Conservation (phyloP, 306 rosid species). For the Quercus mongolica region DNA sequence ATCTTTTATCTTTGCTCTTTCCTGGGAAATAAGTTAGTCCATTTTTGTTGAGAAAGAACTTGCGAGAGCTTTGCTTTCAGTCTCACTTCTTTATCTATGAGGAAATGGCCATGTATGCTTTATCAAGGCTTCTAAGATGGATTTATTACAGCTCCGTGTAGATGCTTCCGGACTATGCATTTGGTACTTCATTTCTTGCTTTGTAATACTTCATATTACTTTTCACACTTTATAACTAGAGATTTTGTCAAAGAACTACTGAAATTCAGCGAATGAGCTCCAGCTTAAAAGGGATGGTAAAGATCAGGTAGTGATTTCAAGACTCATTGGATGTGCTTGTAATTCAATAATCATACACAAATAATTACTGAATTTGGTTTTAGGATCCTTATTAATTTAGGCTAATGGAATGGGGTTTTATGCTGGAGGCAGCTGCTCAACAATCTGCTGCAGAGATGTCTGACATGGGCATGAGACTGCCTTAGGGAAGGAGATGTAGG, state of each 20-base stretch:
- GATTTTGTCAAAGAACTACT: not conserved
- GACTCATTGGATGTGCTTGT: not conserved
- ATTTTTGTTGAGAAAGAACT: not conserved
- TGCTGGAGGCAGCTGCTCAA: not conserved
- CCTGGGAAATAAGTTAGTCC: not conserved
- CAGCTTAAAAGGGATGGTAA: not conserved
- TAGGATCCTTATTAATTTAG: not conserved
- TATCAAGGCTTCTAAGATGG: not conserved
- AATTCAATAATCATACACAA: not conserved
- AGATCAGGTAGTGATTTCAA: not conserved
- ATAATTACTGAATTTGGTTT: not conserved
- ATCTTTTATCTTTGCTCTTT: not conserved
- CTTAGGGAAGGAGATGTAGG: not conserved
- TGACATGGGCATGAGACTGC: not conserved
- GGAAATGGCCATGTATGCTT: not conserved
- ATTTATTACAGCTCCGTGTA: not conserved
- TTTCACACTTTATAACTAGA: not conserved
- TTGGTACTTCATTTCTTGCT: not conserved
- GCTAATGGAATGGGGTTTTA: not conserved
- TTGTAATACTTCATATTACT: not conserved
- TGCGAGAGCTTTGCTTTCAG: not conserved
- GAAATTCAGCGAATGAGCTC: not conserved
- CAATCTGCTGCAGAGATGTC: not conserved
- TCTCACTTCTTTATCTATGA: not conserved
- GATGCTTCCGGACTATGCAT: not conserved